Conservation (phyloP, 2,329 filamentous ascomycete species). For the Claviceps quebecensis region DNA sequence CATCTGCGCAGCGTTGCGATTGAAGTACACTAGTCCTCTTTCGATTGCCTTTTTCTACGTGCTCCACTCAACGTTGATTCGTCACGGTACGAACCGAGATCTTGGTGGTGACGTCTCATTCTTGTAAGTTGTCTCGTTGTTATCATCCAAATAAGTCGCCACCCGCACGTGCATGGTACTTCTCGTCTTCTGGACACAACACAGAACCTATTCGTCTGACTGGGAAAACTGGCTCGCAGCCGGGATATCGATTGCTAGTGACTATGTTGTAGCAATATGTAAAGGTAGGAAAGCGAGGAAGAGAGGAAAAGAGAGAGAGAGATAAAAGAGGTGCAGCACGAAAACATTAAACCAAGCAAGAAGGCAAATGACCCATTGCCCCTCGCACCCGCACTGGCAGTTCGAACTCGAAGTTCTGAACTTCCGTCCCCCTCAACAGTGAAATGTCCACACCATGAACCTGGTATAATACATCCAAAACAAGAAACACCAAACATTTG, state of each 20-base stretch:
- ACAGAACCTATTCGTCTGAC: no score
- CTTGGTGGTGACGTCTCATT: background rate
- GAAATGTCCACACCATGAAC: conserved; percentile 6
- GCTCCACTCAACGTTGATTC: conserved; percentile 4
- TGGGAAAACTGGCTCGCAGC: background rate
- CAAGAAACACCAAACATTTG: conserved; percentile 10
- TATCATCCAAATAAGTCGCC: background rate
- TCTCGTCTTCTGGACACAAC: background rate
- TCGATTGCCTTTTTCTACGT: background rate
- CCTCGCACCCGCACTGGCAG: background rate
- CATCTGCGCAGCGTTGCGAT: conserved; percentile 14
- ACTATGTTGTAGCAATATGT: conserved; percentile 12
- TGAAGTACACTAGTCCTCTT: conserved; percentile 4
- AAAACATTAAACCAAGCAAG: no score
- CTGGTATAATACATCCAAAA: conserved; percentile 8
- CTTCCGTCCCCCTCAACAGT: conserved; percentile 5
- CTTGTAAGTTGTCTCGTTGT: background rate
- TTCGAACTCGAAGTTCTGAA: background rate
- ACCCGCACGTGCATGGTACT: background rate
- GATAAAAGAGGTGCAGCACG: background rate
- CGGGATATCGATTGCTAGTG: conserved; percentile 15
- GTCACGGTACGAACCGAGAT: conserved; percentile 4
- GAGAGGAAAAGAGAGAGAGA: background rate
- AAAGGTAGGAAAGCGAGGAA: background rate
- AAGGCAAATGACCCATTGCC: background rate